Evolutionary conservation across 2,329 filamentous ascomycete species (phyloP).

Genomic region (Fonsecaea nubica): DNA sequence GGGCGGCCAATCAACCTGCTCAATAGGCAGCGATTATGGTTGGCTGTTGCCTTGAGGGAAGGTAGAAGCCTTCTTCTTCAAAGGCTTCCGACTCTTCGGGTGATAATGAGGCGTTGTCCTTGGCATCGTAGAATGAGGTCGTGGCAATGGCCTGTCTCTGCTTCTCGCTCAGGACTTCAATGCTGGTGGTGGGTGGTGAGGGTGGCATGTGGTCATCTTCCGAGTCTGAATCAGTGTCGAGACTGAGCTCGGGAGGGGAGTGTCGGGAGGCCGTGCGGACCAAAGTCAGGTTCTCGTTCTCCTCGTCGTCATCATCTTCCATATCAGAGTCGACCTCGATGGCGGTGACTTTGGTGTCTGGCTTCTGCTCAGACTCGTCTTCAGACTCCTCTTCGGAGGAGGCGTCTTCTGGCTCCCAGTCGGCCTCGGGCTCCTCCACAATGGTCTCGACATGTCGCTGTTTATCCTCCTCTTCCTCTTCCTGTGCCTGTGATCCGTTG

Average conservation of each 20-base stretch:
- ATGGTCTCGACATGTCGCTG: constrained; percentile 76
- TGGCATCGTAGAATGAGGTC: constrained; percentile 48
- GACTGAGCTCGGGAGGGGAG: constrained; percentile 72
- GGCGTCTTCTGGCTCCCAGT: constrained; percentile 71
- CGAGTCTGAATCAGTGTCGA: constrained; percentile 70
- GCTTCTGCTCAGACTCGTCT: constrained; percentile 61
- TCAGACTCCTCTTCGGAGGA: constrained; percentile 60
- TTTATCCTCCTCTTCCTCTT: constrained; percentile 76
- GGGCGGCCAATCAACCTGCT: constrained; percentile 40
- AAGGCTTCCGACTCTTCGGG: constrained; percentile 43
- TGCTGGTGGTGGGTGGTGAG: constrained; percentile 65
- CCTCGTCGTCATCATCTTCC: constrained; percentile 61
- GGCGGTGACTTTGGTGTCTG: constrained; percentile 61
- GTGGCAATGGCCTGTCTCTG: constrained; percentile 53
- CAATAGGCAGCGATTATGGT: constrained; percentile 59
- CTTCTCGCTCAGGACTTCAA: constrained; percentile 68
- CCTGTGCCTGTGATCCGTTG: constrained; percentile 72
- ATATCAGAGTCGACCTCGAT: constrained; percentile 58
- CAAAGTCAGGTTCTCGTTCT: constrained; percentile 70
- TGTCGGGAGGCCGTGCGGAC: constrained; percentile 72
- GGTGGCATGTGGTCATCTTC: constrained; percentile 77
- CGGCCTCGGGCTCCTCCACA: constrained; percentile 74
- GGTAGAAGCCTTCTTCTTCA: constrained; percentile 58
- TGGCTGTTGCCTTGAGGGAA: constrained; percentile 51
- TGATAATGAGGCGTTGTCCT: constrained; percentile 36